phyloP scores from a whole-genome alignment of 2,329 filamentous ascomycete species.

The Diplodia intermedia region DNA sequence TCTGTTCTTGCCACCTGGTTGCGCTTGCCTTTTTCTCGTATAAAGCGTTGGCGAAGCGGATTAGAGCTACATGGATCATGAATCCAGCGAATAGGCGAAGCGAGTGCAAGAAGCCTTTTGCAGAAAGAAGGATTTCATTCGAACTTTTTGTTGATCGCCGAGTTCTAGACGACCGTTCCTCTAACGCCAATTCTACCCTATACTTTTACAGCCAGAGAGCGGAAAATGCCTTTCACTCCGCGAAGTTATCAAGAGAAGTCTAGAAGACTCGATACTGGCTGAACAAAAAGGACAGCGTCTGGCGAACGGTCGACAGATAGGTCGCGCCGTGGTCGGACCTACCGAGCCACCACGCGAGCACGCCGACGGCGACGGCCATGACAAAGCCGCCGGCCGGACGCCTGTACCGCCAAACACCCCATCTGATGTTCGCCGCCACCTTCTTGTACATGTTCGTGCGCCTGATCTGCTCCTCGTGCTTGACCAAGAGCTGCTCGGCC shows the following conservation, averaged over 20 bases:
- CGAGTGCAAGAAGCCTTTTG: background rate
- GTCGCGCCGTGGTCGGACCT: background rate
- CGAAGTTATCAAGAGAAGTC: background rate
- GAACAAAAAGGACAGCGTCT: slow-evolving; percentile 3
- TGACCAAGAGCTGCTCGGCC: slow-evolving; percentile 71
- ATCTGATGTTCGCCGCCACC: slow-evolving; percentile 47
- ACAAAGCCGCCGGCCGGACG: slow-evolving; percentile 63
- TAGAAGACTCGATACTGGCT: slow-evolving; percentile 4
- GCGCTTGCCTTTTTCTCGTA: too few relatives aligned
- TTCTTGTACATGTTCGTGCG: slow-evolving; percentile 67
- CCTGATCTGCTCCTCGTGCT: slow-evolving; percentile 74
- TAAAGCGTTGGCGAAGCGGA: too few relatives aligned
- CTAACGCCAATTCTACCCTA: background rate
- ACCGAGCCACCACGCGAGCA: slow-evolving; percentile 47
- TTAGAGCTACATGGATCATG: too few relatives aligned
- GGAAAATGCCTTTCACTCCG: background rate
- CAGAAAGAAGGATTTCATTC: background rate
- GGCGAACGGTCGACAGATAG: slow-evolving; percentile 15
- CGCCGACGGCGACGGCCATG: slow-evolving; percentile 58
- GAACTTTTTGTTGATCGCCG: background rate
- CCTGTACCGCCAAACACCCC: slow-evolving; percentile 68
- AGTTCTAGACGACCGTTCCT: too few relatives aligned
- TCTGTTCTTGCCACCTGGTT: too few relatives aligned
- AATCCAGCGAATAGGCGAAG: too few relatives aligned
- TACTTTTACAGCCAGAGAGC: slow-evolving; percentile 9